These are phyloP conservation scores for Erodium trifolium DNA, from an alignment of 441 rosid genomes.

Conservation along the genomic window DNA sequence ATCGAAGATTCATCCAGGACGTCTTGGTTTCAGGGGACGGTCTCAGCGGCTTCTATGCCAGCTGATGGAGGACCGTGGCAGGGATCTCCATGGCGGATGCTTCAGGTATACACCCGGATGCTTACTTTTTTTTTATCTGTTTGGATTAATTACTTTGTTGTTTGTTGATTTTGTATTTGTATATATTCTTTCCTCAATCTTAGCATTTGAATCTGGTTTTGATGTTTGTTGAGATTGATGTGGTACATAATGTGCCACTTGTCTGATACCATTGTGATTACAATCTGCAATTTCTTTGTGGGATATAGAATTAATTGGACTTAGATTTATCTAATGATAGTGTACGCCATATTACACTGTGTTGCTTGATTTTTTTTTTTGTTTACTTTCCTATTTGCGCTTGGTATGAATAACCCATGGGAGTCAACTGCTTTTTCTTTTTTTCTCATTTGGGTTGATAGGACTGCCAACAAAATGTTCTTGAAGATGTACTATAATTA, in stretches of 20 bases:
- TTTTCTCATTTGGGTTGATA: not conserved
- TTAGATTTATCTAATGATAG: not conserved
- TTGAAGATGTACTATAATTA: not conserved
- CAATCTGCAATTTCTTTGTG: not conserved
- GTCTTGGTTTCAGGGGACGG: conserved; percentile 95
- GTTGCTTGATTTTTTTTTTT: not conserved
- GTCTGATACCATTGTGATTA: not conserved
- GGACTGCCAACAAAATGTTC: not conserved
- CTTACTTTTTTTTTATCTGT: no score
- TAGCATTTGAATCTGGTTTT: not conserved
- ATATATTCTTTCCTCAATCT: not conserved
- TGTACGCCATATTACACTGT: not conserved
- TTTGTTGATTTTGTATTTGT: not conserved
- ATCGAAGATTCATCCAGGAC: conserved; percentile 85
- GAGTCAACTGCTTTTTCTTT: not conserved
- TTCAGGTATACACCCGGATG: conserved; percentile 39
- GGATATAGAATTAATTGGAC: not conserved
- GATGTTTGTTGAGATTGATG: not conserved
- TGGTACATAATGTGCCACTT: not conserved
- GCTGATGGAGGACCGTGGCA: conserved; percentile 50
- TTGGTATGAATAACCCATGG: not conserved
- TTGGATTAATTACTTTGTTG: not conserved
- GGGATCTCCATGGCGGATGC: conserved; percentile 84
- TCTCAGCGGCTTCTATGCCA: conserved; percentile 11
- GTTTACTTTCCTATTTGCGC: not conserved